phyloP scores from a whole-genome alignment of 345 rosid genomes.

The Eutrema heterophyllum region DNA sequence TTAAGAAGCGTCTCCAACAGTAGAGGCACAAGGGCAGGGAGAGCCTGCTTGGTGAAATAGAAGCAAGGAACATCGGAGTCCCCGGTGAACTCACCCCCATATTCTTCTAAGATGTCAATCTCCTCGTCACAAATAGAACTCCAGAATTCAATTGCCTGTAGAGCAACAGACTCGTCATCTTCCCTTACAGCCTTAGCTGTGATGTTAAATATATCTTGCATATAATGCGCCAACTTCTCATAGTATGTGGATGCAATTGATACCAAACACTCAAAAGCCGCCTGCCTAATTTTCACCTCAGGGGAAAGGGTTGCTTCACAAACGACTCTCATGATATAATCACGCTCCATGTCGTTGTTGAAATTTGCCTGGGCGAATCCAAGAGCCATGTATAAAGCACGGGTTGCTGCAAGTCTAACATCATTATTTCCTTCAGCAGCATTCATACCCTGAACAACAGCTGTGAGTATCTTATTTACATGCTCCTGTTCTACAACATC shows the following conservation, averaged over 20 bases:
- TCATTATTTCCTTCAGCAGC: conserved; percentile 50
- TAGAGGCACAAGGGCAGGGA: conserved; percentile 54
- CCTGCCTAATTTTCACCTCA: conserved; percentile 56
- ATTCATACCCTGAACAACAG: conserved; percentile 67
- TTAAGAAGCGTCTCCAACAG: conserved; percentile 59
- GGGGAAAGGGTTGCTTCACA: conserved; percentile 57
- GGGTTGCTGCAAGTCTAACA: conserved; percentile 62
- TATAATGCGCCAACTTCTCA: conserved; percentile 47
- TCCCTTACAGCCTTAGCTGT: conserved; percentile 59
- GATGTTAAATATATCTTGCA: conserved; percentile 54
- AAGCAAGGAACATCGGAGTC: conserved; percentile 56
- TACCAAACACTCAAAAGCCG: conserved; percentile 65
- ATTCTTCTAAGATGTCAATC: conserved; percentile 60
- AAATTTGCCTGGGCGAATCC: conserved; percentile 74
- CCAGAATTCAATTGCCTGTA: conserved; percentile 70
- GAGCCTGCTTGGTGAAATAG: conserved; percentile 58
- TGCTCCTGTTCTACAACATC: conserved; percentile 73
- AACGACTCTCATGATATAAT: conserved; percentile 62
- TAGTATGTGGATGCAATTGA: conserved; percentile 62
- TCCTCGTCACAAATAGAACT: conserved; percentile 69
- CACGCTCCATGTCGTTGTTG: conserved; percentile 62
- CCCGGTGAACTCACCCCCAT: conserved; percentile 44
- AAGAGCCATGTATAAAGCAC: conserved; percentile 55
- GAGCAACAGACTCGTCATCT: conserved; percentile 59
- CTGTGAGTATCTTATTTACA: conserved; percentile 69